A percentile compares a stretch with the other conserved stretches of the same genome.
These are phyloP conservation scores for Rhizopus delemar DNA, from an alignment of 371 early-diverging fungal species.

Conservation along the genomic window DNA sequence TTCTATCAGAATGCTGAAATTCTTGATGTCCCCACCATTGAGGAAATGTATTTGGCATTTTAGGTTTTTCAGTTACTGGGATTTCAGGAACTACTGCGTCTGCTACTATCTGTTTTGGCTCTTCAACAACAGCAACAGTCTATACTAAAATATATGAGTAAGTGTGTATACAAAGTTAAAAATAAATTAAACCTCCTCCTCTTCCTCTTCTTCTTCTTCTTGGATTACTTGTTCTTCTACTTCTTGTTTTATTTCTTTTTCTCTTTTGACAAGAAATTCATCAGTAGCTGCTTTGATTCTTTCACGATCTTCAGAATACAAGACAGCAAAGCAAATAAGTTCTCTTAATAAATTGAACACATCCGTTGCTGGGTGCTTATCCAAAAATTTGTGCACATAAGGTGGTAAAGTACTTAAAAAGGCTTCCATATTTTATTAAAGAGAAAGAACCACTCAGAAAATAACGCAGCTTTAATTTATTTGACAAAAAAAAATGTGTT, in stretches of 20 bases:
- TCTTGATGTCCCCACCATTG: slow-evolving; percentile 48
- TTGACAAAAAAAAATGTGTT: background rate
- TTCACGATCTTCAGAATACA: slow-evolving; percentile 51
- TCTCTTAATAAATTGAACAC: slow-evolving; percentile 46
- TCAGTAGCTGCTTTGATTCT: slow-evolving; percentile 25
- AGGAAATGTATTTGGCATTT: slow-evolving; percentile 41
- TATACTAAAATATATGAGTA: background rate
- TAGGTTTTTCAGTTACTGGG: slow-evolving; percentile 14
- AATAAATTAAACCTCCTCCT: background rate
- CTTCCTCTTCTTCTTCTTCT: slow-evolving; percentile 6
- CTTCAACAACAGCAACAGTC: background rate
- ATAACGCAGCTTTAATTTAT: background rate
- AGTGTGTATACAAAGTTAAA: background rate
- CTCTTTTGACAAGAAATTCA: slow-evolving; percentile 31
- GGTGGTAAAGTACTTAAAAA: slow-evolving; percentile 53
- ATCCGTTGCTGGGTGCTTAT: slow-evolving; percentile 46
- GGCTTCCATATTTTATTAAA: slow-evolving; percentile 37
- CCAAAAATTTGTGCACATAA: slow-evolving; percentile 47
- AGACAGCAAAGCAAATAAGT: slow-evolving; percentile 51
- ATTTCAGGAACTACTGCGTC: slow-evolving; percentile 10
- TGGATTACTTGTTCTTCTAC: background rate
- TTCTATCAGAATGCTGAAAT: slow-evolving; percentile 11
- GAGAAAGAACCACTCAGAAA: background rate
- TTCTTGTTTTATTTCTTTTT: slow-evolving; percentile 5
- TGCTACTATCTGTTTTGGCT: background rate